These are phyloP conservation scores for Cercospora sp. DNA, from an alignment of 2,329 filamentous ascomycete species.

Conservation along the genomic window DNA sequence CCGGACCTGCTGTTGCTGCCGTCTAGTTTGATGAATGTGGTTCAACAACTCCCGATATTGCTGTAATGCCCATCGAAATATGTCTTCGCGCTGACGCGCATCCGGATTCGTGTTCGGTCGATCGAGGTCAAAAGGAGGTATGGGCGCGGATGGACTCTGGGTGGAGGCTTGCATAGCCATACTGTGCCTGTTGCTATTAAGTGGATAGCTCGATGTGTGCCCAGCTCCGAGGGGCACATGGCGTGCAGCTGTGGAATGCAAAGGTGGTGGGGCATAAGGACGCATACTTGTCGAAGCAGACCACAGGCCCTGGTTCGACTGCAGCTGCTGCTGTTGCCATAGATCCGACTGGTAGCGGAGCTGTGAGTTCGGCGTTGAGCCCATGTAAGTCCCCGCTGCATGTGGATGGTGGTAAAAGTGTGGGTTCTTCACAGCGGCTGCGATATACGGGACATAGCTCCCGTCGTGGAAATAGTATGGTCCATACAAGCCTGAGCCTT, in stretches of 20 bases:
- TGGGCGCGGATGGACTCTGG: background rate
- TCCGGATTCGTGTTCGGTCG: conserved; percentile 35
- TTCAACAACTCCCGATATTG: conserved; percentile 53
- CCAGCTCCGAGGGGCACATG: conserved; percentile 1
- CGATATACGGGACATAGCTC: conserved; percentile 61
- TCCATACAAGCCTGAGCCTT: conserved; percentile 58
- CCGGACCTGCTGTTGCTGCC: conserved; percentile 41
- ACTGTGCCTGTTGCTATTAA: conserved; percentile 5
- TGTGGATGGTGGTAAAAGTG: conserved; percentile 43
- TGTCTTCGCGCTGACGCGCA: conserved; percentile 46
- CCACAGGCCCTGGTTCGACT: conserved; percentile 19
- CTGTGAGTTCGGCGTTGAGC: conserved; percentile 26
- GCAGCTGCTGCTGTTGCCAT: conserved; percentile 28
- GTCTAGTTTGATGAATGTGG: conserved; percentile 49
- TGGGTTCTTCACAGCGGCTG: conserved; percentile 58
- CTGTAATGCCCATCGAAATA: conserved; percentile 49
- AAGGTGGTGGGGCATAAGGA: conserved; percentile 21
- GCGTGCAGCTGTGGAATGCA: conserved; percentile 1
- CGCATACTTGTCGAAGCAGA: conserved; percentile 9
- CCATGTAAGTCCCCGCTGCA: conserved; percentile 20
- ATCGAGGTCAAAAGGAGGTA: conserved; percentile 1
- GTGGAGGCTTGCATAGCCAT: conserved; percentile 1
- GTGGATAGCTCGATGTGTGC: background rate
- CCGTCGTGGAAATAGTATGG: conserved; percentile 63
- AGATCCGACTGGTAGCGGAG: conserved; percentile 23